A percentile compares a stretch with the other conserved stretches of the same genome.
Evolutionary conservation across 192 early-diverging fungal species (phyloP).

Genomic region (Podochytrium sp.): DNA sequence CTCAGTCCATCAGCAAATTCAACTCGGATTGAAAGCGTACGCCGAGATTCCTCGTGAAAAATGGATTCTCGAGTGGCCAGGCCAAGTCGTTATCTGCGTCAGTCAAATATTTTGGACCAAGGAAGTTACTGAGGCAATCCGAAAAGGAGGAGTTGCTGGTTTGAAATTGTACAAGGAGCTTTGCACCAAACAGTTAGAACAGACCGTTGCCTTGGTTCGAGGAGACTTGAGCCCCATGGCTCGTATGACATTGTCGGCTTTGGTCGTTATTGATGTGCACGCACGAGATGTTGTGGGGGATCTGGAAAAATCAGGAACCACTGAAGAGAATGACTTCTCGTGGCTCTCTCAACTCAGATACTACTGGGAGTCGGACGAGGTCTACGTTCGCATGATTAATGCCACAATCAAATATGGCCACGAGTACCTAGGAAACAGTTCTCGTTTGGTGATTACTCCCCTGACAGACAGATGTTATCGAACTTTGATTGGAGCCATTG

Average conservation of each 20-base stretch:
- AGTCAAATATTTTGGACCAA: conserved; percentile 67
- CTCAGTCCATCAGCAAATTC: conserved; percentile 59
- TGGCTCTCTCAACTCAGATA: conserved; percentile 68
- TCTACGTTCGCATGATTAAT: conserved; percentile 64
- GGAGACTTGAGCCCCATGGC: conserved; percentile 63
- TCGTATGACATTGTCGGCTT: conserved; percentile 59
- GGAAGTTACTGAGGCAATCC: conserved; percentile 59
- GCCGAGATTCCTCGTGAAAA: conserved; percentile 52
- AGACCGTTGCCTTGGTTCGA: conserved; percentile 59
- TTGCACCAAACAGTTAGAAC: conserved; percentile 57
- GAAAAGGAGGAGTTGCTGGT: conserved; percentile 45
- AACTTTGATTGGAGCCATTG: conserved; percentile 66
- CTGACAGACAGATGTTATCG: conserved; percentile 66
- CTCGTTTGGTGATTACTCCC: conserved; percentile 62
- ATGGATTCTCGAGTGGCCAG: conserved; percentile 64
- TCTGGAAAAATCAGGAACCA: conserved; percentile 49
- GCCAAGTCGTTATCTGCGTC: conserved; percentile 64
- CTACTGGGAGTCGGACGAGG: conserved; percentile 65
- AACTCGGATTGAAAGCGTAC: conserved; percentile 57
- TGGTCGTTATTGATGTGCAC: conserved; percentile 66
- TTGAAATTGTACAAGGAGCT: conserved; percentile 48
- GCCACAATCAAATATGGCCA: conserved; percentile 65
- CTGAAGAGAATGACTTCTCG: conserved; percentile 57
- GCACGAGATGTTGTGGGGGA: conserved; percentile 62
- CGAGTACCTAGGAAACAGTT: conserved; percentile 62